Evolutionary conservation across 2,329 filamentous ascomycete genomes (phyloP), one percentile per base, ranked within the genome.

Genomic region (Coleophoma cylindrospora): DNA sequence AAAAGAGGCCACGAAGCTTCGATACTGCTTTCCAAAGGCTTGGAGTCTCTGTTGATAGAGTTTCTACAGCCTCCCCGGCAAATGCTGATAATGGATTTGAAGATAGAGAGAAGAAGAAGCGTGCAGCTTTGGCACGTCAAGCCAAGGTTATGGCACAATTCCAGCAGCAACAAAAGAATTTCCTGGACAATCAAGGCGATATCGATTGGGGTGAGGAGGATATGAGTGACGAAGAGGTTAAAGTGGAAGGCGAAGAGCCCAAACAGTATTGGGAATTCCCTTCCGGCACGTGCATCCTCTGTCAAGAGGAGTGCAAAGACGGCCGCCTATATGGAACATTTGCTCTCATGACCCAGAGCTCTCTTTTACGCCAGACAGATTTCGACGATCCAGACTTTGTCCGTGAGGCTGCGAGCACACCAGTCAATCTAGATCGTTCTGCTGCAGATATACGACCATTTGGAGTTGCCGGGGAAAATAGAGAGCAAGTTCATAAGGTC

Each of bases 61-160:
- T 95, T 55, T 87, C 89, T 57, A 91, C 89, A 4, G 84, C 84
- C 4, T 94, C 90, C 1, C 90, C 91, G n/a, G 87, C 87, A 13
- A 78, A 75, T 48, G 76, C 81, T 54, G 73, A 75, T 34, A 71
- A 74, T 50, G 74, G 78, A 4, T 61, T 70, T 6, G 81, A 76
- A 36, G 88, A 92, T 62, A 80, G 82, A 14, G 88, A 92, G 66
- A 74, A 83, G 53, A 96, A 92, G 74, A 99, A 96, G 75, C 87
- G 88, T 68, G 89, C 92, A 47, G 94, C 94, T 0, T 71, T 91
- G 38, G 92, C 91, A 60, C 83, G 94, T 19, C 91, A 97, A 68
- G 91, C 91, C 2, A 87, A 84, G 62, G 90, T 99, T 33, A 96
- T 99, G 91, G 94, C 91, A 2, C 91, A 96, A 64, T 96, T 99